Evolutionary conservation across 805 yeast species (phyloP).

Genomic region (Grigorovia transvaalensis): DNA sequence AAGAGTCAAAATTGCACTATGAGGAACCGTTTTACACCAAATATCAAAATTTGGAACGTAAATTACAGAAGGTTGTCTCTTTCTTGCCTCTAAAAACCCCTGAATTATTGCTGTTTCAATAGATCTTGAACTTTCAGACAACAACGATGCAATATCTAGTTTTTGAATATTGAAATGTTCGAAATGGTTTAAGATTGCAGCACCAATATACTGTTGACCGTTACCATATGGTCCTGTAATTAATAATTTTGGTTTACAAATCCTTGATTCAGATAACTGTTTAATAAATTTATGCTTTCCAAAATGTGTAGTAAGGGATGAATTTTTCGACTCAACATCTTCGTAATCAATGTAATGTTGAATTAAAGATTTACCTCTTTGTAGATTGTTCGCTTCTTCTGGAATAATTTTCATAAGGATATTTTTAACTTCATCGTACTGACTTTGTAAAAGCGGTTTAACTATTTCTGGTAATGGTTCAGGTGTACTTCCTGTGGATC

Average conservation of each 20-base stretch:
- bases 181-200: constrained; percentile 69
- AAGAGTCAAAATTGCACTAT: constrained; percentile 61
- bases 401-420: constrained; percentile 57
- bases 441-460: constrained; percentile 48
- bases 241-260: constrained; percentile 73
- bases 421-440: constrained; percentile 36
- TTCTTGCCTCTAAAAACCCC: constrained; percentile 72
- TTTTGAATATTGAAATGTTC: constrained; percentile 89
- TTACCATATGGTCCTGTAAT: constrained; percentile 65
- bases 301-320: constrained; percentile 34
- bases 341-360: constrained; percentile 28
- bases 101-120: constrained; percentile 80
- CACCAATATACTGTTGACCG: constrained; percentile 79
- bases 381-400: constrained; percentile 20
- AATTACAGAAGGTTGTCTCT: constrained; percentile 81
- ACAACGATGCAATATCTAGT: constrained; percentile 66
- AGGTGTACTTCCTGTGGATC: constrained; percentile 65
- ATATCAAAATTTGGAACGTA: constrained; percentile 74
- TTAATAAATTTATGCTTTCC: constrained; percentile 51
- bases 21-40: constrained; percentile 61
- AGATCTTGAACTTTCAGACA: constrained; percentile 68
- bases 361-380: constrained; percentile 20
- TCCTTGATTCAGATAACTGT: constrained; percentile 44
- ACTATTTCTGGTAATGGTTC: constrained; percentile 72
- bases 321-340: constrained; percentile 19